These are phyloP conservation scores for Boletus sp. DNA, from an alignment of 768 basidiomycete species.

Conservation along the genomic window DNA sequence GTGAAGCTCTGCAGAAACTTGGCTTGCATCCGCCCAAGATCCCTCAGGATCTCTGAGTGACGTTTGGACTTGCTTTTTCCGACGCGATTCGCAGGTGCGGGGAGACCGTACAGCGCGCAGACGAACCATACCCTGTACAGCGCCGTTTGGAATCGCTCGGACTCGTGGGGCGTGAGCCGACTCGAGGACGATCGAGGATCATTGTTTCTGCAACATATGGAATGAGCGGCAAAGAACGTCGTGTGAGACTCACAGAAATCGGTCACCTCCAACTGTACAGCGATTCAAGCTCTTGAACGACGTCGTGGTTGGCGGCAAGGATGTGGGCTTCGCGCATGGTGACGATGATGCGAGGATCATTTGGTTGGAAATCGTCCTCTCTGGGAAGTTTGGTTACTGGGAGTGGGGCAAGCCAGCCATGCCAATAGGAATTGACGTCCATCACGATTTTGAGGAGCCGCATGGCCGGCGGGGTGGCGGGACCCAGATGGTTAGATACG, in stretches of 20 bases:
- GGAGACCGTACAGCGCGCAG: slow-evolving; percentile 13
- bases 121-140: slow-evolving; percentile 30
- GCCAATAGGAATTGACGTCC: slow-evolving; percentile 14
- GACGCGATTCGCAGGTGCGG: slow-evolving; percentile 9
- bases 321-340: slow-evolving; percentile 12
- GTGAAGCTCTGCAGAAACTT: slow-evolving; percentile 10
- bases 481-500: slow-evolving; percentile 17
- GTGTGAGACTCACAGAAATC: background rate
- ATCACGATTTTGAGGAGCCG: slow-evolving; percentile 17
- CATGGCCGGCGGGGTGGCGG: slow-evolving; percentile 4
- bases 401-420: slow-evolving; percentile 15
- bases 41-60: background rate
- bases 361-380: slow-evolving; percentile 7
- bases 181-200: slow-evolving; percentile 34
- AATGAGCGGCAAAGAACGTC: background rate
- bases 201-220: slow-evolving; percentile 31
- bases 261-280: slow-evolving; percentile 24
- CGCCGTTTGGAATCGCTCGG: slow-evolving; percentile 30
- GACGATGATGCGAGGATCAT: background rate
- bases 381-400: slow-evolving; percentile 9
- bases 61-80: slow-evolving; percentile 11
- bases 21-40: slow-evolving; percentile 1
- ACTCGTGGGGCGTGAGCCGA: slow-evolving; percentile 32
- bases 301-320: slow-evolving; percentile 17
- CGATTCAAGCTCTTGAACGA: slow-evolving; percentile 14